Evolutionary conservation across 257 asterid genomes (phyloP), one percentile per base, ranked within the genome.

Genomic region (Thymus quinquecostatus): DNA sequence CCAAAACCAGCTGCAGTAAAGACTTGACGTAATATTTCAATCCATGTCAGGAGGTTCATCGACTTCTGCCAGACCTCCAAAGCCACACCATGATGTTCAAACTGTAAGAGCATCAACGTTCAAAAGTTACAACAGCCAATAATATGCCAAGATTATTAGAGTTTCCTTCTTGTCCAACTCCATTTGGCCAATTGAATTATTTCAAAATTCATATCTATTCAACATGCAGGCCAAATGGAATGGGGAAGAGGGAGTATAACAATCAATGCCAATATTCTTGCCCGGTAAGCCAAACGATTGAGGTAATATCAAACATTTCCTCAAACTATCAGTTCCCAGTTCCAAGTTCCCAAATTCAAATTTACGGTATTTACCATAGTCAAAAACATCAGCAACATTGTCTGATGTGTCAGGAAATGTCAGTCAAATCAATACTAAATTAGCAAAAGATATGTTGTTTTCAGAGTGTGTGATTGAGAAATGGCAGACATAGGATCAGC

Each of bases 1-100:
- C 99, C 94, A 82, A 86, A 92, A 76, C 99, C 98, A 87, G 99
- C 95, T 5, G 95, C 88, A 80, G 82, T 82, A 60, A 88, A 80
- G 45, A 92, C 88, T 83, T 92, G 97, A 27, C 96, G 80, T 60
- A 92, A 69, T 85, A 95, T 88, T 81, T 95, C 99, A 60, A 88
- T 79, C 98, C 99, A 92, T 53, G 99, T 92, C 81, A 95, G 77
- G 80, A 87, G 89, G 81, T 89, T 95, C 79, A 95, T 76, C n/a
- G 96, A 85, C 76, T 81, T 81, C 69, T 79, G 84, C 98, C 99
- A 92, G 76, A 86, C 80, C 74, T 87, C 86, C 59, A 88, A 77
- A 71, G 77, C 78, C 80, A 50, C 55, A 10, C 66, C 80, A 47
- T 75, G 77, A 73, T 73, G 84, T 71, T 92, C 92, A 79, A 92